Evolutionary conservation across 306 rosid species (phyloP).

Genomic region (Castanopsis chinensis): DNA sequence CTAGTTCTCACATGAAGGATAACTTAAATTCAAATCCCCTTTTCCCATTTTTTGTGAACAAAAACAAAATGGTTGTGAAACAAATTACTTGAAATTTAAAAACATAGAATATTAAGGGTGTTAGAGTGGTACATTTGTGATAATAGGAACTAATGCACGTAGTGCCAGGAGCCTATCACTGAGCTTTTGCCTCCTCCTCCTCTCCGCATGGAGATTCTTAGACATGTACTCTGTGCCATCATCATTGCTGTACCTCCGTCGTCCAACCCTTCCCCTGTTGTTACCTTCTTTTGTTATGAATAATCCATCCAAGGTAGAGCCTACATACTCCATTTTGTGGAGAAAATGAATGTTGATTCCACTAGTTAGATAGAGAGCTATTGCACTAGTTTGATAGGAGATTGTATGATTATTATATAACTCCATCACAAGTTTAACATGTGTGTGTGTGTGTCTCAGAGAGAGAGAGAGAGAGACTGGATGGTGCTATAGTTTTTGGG

Average conservation of each 20-base stretch:
- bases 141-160: constrained; percentile 62
- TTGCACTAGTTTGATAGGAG: not conserved
- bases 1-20: too few relatives aligned
- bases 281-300: constrained; percentile 19
- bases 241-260: constrained; percentile 27
- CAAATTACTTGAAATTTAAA: not conserved
- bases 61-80: not conserved
- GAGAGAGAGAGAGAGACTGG: not conserved
- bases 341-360: constrained; percentile 1
- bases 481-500: constrained; percentile 20
- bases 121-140: constrained; percentile 53
- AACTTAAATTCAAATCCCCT: too few relatives aligned
- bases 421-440: constrained; percentile 46
- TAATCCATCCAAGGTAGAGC: constrained; percentile 29
- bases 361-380: not conserved
- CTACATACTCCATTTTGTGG: constrained; percentile 32
- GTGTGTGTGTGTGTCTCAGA: not conserved
- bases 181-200: constrained; percentile 72
- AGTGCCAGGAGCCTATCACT: constrained; percentile 49
- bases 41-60: too few relatives aligned
- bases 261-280: constrained; percentile 34
- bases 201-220: constrained; percentile 58
- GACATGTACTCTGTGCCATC: constrained; percentile 37
- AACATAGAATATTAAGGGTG: not conserved
- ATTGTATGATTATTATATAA: constrained; percentile 25